Evolutionary conservation across 345 rosid species (phyloP).

Genomic region (Gossypium thurberi): DNA sequence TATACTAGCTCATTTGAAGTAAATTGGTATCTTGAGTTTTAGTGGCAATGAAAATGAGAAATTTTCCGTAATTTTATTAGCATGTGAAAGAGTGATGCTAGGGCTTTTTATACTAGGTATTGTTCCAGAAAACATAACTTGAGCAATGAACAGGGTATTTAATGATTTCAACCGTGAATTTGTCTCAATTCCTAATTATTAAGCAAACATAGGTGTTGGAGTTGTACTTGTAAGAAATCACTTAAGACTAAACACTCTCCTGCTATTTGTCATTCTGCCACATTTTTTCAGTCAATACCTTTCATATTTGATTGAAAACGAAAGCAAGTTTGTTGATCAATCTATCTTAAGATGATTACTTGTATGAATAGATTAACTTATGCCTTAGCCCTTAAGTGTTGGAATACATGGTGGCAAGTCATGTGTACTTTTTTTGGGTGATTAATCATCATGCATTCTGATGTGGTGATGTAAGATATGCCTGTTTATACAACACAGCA

Average conservation of each 20-base stretch:
- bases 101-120: background rate
- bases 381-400: constrained; percentile 1
- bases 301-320: background rate
- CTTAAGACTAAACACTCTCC: background rate
- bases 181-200: background rate
- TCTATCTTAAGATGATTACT: background rate
- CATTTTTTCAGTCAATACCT: background rate
- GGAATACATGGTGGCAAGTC: background rate
- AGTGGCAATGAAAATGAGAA: background rate
- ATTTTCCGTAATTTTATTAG: background rate
- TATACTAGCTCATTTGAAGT: background rate
- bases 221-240: background rate
- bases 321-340: background rate
- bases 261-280: background rate
- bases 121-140: background rate
- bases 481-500: background rate
- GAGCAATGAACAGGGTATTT: background rate
- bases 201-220: background rate
- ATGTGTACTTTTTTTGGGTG: background rate
- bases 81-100: background rate
- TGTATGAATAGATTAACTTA: background rate
- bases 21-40: constrained; percentile 2
- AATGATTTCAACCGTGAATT: background rate
- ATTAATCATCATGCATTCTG: background rate
- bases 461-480: background rate